Evolutionary conservation across 2,329 filamentous ascomycete species (phyloP), one percentile per base, ranked within the genome.

Genomic region (Cordyceps cicadae): DNA sequence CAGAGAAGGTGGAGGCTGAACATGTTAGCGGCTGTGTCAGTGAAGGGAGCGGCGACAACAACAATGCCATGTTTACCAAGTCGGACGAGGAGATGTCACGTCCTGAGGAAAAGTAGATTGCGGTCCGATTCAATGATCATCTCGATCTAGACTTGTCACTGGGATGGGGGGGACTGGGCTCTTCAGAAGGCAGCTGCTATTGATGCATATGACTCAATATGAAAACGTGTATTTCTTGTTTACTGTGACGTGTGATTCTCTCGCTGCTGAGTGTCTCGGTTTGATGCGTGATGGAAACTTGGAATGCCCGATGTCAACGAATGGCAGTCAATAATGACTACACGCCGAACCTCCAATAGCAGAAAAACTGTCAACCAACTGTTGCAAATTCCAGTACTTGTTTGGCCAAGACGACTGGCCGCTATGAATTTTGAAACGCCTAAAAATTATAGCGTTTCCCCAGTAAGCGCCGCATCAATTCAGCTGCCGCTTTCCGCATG

Each of bases 81-180:
- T 64, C 62, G 2, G 72, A 76, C 46, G 73, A 76, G 63, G 69
- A 75, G 60, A 72, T 68, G 6, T 69, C 71, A 62, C 70, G 69
- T 17, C 58, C 58, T 9, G 50, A 54, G 39, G 41, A 59, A 59
- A 61, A 58, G 62, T 65, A 58, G 34, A 21, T 12, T 45, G 59
- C 26, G 17, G 4, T 37, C 34, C 12, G 34, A 11, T 11, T 37
- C 39, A 4, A 43, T 43, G 39, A 43, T 24, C 24, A 24, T 24
- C 39, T n/a, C 26, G 24, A 26, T 29, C 49, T 26, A 46, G 17
- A n/a, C n/a, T 41, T 50, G 32, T 5, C 14, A 39, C 3, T n/a
- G 21, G 55, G 45, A 58, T 32, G 29, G 34, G 17, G 19, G 24
- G 21, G 32, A 37, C 29, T 48, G n/a, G n/a, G n/a, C 7, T 12